A percentile compares a stretch with the other conserved stretches of the same genome.
phyloP scores from a whole-genome alignment of 179 eudicot genomes.

The Patellifolia procumbens region DNA sequence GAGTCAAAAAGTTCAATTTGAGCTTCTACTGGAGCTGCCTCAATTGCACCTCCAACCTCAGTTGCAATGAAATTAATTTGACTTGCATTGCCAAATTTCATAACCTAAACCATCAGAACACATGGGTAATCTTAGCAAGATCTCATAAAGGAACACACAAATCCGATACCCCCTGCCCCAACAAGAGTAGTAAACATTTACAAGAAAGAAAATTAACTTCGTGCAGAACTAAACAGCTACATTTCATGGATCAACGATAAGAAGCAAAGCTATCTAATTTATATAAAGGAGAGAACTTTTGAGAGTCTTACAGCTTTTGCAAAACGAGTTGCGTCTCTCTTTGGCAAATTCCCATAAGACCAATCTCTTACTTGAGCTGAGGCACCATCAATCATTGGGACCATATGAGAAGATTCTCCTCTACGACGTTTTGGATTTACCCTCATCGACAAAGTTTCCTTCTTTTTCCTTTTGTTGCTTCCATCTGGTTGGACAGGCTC shows the following conservation, averaged over 20 bases:
- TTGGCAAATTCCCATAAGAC: constrained; percentile 91
- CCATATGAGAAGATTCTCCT: constrained; percentile 59
- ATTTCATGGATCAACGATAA: neutral
- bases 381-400: constrained; percentile 88
- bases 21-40: constrained; percentile 83
- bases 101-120: constrained; percentile 55
- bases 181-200: neutral
- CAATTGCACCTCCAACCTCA: constrained; percentile 93
- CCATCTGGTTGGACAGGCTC: constrained; percentile 68
- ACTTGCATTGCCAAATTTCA: constrained; percentile 92
- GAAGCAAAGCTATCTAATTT: too few relatives aligned
- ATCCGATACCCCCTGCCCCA: neutral
- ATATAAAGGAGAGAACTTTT: too few relatives aligned
- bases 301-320: constrained; percentile 68
- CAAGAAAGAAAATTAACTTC: neutral
- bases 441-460: constrained; percentile 57
- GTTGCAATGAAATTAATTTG: constrained; percentile 76
- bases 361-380: constrained; percentile 95
- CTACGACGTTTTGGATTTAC: constrained; percentile 71
- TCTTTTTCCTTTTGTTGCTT: constrained; percentile 82
- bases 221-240: neutral
- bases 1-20: constrained; percentile 94
- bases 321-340: constrained; percentile 97
- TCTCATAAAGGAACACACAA: neutral
- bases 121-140: constrained; percentile 4